phyloP scores from a whole-genome alignment of 768 basidiomycete genomes.

The Termitomyces eurrhizus region DNA sequence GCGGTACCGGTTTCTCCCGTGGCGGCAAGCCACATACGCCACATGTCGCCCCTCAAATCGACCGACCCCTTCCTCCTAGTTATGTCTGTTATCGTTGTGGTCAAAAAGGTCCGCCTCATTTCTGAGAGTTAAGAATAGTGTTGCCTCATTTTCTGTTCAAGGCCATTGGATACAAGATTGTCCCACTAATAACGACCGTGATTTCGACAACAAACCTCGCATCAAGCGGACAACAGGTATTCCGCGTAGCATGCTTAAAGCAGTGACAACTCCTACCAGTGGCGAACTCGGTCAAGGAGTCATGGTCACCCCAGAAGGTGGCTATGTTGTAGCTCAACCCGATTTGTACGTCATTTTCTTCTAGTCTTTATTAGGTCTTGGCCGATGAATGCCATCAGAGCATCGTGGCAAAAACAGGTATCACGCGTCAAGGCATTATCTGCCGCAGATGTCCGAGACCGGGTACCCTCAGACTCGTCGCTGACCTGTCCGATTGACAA shows the following conservation, averaged over 20 bases:
- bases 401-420: slow-evolving; percentile 93
- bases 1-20: slow-evolving; percentile 60
- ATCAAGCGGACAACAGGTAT: slow-evolving; percentile 99
- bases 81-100: slow-evolving; percentile 99
- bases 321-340: slow-evolving; percentile 95
- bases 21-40: slow-evolving; percentile 56
- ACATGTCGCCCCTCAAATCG: slow-evolving; percentile 48
- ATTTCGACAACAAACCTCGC: slow-evolving; percentile 89
- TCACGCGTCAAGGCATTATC: slow-evolving; percentile 76
- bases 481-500: slow-evolving; percentile 90
- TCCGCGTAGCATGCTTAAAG: slow-evolving; percentile 94
- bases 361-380: not conserved
- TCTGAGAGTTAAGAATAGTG: not conserved
- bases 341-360: slow-evolving; percentile 70
- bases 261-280: slow-evolving; percentile 80
- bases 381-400: slow-evolving; percentile 40
- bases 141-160: slow-evolving; percentile 28
- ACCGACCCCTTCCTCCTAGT: slow-evolving; percentile 84
- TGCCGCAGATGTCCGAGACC: slow-evolving; percentile 86
- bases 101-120: slow-evolving; percentile 72
- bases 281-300: slow-evolving; percentile 78
- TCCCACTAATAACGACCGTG: slow-evolving; percentile 94
- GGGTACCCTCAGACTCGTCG: slow-evolving; percentile 70
- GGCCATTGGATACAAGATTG: slow-evolving; percentile 99
- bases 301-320: slow-evolving; percentile 98